phyloP scores from a whole-genome alignment of 2,329 filamentous ascomycete species.

The Fusarium musae region DNA sequence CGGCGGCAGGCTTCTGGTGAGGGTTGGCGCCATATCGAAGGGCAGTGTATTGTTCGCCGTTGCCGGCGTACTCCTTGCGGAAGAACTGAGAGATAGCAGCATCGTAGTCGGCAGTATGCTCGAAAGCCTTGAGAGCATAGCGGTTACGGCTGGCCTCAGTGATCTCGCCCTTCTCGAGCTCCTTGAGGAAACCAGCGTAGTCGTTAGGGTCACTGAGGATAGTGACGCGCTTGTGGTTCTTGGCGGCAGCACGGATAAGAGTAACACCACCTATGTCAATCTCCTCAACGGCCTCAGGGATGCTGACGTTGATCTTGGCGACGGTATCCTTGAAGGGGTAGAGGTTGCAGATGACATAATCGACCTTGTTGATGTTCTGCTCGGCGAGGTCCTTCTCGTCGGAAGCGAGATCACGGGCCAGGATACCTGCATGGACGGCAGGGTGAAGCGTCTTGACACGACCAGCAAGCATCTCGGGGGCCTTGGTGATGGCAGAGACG shows the following conservation, averaged over 20 bases:
- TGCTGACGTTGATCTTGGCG: slow-evolving; percentile 95
- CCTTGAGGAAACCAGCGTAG: slow-evolving; percentile 92
- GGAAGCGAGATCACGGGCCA: slow-evolving; percentile 91
- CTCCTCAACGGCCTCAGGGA: slow-evolving; percentile 96
- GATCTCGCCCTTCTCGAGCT: slow-evolving; percentile 88
- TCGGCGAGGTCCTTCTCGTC: slow-evolving; percentile 97
- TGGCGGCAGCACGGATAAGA: slow-evolving; percentile 93
- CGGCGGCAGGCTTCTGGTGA: slow-evolving; percentile 95
- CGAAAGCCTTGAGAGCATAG: slow-evolving; percentile 97
- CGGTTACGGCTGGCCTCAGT: slow-evolving; percentile 84
- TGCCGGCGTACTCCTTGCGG: slow-evolving; percentile 92
- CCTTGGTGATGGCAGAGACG: slow-evolving; percentile 95
- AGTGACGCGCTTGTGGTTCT: slow-evolving; percentile 96
- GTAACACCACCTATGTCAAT: slow-evolving; percentile 99
- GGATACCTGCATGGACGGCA: slow-evolving; percentile 88
- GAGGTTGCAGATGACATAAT: slow-evolving; percentile 97
- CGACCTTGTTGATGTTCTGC: slow-evolving; percentile 94
- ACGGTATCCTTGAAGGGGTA: slow-evolving; percentile 99
- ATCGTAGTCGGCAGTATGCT: slow-evolving; percentile 98
- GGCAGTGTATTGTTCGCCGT: slow-evolving; percentile 83
- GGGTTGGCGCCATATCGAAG: slow-evolving; percentile 97
- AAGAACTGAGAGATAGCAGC: slow-evolving; percentile 95
- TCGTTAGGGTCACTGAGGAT: slow-evolving; percentile 94
- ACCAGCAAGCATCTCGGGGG: slow-evolving; percentile 95
- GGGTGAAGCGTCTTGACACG: slow-evolving; percentile 92